A percentile compares a stretch with the other conserved stretches of the same genome.
Evolutionary conservation across 1,139 yeast species (phyloP).

Genomic region (Schwanniomyces etchellsii): DNA sequence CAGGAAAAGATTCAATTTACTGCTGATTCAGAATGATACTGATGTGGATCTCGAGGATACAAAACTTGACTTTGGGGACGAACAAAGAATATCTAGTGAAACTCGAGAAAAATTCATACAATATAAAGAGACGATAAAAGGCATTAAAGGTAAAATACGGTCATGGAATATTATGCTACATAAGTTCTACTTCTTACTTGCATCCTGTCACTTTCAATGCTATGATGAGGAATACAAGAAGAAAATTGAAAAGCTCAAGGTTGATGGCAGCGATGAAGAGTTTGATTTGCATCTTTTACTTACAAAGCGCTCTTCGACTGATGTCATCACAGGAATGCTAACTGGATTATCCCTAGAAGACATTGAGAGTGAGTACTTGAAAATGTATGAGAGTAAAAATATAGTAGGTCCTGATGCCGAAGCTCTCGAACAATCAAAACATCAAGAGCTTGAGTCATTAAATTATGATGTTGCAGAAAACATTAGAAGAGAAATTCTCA

Average conservation of each 20-base stretch:
- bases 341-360: conserved; percentile 13
- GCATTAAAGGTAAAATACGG: conserved; percentile 27
- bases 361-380: conserved; percentile 7
- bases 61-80: conserved; percentile 13
- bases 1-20: conserved; percentile 3
- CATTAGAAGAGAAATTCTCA: conserved; percentile 47
- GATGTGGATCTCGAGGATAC: conserved; percentile 18
- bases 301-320: conserved; percentile 9
- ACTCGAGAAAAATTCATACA: conserved; percentile 13
- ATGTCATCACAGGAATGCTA: conserved; percentile 21
- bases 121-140: conserved; percentile 18
- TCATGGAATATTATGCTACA: conserved; percentile 61
- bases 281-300: conserved; percentile 5
- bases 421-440: conserved; percentile 2
- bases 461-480: conserved; percentile 63
- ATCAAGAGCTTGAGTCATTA: conserved; percentile 21
- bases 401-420: neutral
- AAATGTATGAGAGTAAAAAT: conserved; percentile 3
- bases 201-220: conserved; percentile 70
- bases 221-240: conserved; percentile 39
- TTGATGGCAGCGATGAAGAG: conserved; percentile 4
- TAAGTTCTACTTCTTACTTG: conserved; percentile 72
- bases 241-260: conserved; percentile 13
- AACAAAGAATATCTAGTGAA: conserved; percentile 6
- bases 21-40: conserved; percentile 7